These are phyloP conservation scores for Brassica nigra DNA, from an alignment of 345 rosid genomes.

Conservation along the genomic window DNA sequence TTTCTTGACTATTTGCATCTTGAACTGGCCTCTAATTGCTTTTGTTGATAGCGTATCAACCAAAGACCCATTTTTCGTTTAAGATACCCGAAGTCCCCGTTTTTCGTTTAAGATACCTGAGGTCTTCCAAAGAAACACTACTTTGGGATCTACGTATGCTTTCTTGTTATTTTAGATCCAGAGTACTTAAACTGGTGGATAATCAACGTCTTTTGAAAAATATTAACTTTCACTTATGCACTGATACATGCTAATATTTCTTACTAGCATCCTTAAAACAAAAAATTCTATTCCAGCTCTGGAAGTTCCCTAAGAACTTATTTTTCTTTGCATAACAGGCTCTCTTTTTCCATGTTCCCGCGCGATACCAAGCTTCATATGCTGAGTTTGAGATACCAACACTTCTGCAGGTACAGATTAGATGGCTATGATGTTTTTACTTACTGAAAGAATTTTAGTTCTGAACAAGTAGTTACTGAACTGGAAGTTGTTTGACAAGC, in stretches of 20 bases:
- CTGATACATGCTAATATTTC: not conserved
- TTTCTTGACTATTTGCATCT: slow-evolving; percentile 26
- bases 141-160: slow-evolving; percentile 1
- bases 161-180: slow-evolving; percentile 4
- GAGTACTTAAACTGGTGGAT: slow-evolving; percentile 16
- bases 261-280: slow-evolving; percentile 4
- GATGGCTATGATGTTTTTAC: not conserved
- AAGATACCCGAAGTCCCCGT: not conserved
- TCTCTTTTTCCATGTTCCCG: slow-evolving; percentile 87
- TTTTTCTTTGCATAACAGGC: slow-evolving; percentile 52
- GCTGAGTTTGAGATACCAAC: slow-evolving; percentile 92
- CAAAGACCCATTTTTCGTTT: not conserved
- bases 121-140: not conserved
- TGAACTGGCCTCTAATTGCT: not conserved
- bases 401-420: slow-evolving; percentile 69
- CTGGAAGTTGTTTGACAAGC: slow-evolving; percentile 14
- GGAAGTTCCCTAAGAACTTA: slow-evolving; percentile 23
- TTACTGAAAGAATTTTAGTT: not conserved
- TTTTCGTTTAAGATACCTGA: not conserved
- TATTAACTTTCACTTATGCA: not conserved
- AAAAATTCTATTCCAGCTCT: not conserved
- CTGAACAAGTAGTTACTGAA: slow-evolving; percentile 5
- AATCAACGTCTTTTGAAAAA: slow-evolving; percentile 9
- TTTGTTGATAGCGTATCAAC: not conserved
- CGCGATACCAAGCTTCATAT: slow-evolving; percentile 76